phyloP scores from a whole-genome alignment of 164 flowering plant genomes.

The Platanus orientalis region DNA sequence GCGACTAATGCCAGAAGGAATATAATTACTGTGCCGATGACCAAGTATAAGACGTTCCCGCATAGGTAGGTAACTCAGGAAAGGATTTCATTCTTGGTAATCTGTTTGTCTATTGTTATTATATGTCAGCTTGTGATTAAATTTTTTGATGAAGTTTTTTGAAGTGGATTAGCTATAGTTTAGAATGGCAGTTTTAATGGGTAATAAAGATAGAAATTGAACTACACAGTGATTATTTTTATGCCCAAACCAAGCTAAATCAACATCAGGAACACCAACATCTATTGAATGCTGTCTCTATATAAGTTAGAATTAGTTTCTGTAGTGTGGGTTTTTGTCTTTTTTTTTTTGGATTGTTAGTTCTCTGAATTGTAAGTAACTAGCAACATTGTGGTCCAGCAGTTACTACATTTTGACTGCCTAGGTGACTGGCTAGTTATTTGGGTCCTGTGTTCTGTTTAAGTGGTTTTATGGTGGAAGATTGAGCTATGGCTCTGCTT shows the following conservation, averaged over 20 bases:
- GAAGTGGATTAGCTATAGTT: neutral
- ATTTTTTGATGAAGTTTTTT: neutral
- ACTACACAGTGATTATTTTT: neutral
- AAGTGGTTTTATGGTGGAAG: neutral
- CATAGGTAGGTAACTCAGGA: constrained; percentile 49
- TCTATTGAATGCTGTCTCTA: neutral
- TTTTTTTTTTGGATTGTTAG: neutral
- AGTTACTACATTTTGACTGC: no score
- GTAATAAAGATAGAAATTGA: neutral
- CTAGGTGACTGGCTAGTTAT: neutral
- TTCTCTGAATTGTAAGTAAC: neutral
- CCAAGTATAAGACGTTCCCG: constrained; percentile 81
- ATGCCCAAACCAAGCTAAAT: neutral
- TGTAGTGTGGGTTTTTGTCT: neutral
- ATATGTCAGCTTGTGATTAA: neutral
- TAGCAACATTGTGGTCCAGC: neutral
- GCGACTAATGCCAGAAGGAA: constrained; percentile 78
- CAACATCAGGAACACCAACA: neutral
- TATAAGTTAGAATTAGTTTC: neutral
- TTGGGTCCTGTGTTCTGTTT: neutral
- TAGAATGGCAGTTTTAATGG: neutral
- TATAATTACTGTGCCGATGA: constrained; percentile 73
- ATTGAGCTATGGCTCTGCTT: neutral
- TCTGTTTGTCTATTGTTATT: neutral
- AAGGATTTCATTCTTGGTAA: neutral